Evolutionary conservation across 1,284 basidiomycete species (phyloP).

Genomic region (Paramarasmius palmivorus): DNA sequence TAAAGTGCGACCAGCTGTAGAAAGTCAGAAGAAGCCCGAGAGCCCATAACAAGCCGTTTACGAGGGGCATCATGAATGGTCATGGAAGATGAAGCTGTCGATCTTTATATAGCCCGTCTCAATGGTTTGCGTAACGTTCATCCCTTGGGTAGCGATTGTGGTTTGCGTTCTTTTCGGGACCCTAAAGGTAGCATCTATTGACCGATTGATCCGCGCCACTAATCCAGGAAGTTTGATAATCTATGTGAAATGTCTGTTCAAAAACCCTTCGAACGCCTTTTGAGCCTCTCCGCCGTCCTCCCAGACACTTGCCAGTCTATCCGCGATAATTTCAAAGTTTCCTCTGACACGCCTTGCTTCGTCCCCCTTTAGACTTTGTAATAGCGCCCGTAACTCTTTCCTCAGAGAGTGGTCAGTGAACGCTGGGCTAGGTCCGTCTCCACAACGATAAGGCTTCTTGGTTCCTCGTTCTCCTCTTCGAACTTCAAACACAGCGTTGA

Average conservation of each 20-base stretch:
- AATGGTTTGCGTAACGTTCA: no score
- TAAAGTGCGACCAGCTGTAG: no score
- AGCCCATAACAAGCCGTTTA: no score
- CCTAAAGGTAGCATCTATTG: no score
- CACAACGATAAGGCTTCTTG: constrained; percentile 2
- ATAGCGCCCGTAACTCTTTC: background rate
- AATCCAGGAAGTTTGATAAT: no score
- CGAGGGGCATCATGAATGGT: no score
- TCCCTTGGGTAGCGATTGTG: no score
- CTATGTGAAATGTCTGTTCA: background rate
- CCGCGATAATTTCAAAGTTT: constrained; percentile 11
- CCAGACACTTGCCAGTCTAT: constrained; percentile 4
- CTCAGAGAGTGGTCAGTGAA: constrained; percentile 5
- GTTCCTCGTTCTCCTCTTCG: constrained; percentile 2
- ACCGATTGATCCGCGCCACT: no score
- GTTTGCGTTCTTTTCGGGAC: no score
- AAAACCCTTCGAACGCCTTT: constrained; percentile 1
- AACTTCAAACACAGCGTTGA: constrained; percentile 10
- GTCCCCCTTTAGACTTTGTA: constrained; percentile 3
- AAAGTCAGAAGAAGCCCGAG: no score
- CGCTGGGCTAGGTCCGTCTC: background rate
- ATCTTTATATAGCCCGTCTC: no score
- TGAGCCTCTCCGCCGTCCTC: background rate
- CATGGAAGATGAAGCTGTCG: no score
- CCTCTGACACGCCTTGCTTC: constrained; percentile 3